These are phyloP conservation scores for Wickerhamomyces chaumierensis DNA, from an alignment of 805 yeast genomes.

Conservation along the genomic window DNA sequence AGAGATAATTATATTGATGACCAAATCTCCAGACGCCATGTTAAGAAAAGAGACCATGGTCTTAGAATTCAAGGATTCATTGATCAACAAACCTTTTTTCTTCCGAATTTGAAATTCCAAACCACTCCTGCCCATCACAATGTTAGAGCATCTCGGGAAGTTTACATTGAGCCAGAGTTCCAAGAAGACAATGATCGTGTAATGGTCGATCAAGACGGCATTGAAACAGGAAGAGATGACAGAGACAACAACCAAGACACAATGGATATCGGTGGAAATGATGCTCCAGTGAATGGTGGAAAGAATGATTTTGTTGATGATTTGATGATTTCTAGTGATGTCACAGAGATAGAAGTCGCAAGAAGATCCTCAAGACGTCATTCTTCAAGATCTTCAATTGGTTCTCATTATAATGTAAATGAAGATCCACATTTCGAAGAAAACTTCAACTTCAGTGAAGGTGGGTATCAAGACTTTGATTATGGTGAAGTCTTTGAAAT, in stretches of 20 bases:
- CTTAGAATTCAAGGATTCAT: background rate
- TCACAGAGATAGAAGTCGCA: background rate
- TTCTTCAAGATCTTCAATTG: conserved; percentile 9
- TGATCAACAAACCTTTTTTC: background rate
- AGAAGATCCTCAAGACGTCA: conserved; percentile 13
- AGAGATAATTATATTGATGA: conserved; percentile 15
- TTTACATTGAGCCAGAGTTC: background rate
- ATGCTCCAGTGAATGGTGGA: too few relatives aligned
- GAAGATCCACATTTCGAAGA: background rate
- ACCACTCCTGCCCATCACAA: background rate
- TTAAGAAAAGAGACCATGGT: conserved; percentile 1
- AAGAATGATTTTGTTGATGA: conserved; percentile 17
- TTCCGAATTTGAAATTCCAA: background rate
- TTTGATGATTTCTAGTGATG: conserved; percentile 6
- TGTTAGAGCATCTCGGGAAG: too few relatives aligned
- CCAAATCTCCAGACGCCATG: background rate
- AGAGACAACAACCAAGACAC: too few relatives aligned
- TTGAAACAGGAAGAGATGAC: conserved; percentile 7
- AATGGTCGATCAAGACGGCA: background rate
- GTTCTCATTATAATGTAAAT: background rate
- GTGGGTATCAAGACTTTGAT: background rate
- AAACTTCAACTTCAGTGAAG: background rate
- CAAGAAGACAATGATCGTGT: background rate
- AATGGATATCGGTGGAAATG: too few relatives aligned
- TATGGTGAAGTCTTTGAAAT: conserved; percentile 5